Evolutionary conservation across 257 asterid species (phyloP), one percentile per base, ranked within the genome.

Genomic region (Thymus quinquecostatus): DNA sequence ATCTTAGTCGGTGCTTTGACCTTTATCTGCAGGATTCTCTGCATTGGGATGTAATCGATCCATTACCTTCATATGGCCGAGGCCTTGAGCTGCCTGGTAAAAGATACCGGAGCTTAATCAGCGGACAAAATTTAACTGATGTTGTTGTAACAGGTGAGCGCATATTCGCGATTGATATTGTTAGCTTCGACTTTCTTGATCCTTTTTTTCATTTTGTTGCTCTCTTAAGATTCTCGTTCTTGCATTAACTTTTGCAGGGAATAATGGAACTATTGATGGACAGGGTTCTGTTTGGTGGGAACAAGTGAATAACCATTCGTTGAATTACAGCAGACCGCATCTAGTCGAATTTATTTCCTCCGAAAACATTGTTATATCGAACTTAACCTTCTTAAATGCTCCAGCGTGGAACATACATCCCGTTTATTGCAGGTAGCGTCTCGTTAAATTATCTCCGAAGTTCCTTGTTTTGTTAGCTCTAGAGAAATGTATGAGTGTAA

Each of bases 281-380:
- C 99, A 92, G 61, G 99, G 99, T 60, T 87, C 87, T 1, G 77
- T 92, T 62, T 95, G 99, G 99, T 95, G 99, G 99, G 92, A 95
- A 59, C 80, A 70, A 73, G 51, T 81, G 47, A 80, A 66, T 51
- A 32, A 78, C 40, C 89, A 82, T 80, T 73, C 92, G 56, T 83
- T 95, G 60, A 92, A 95, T 78, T 85, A 92, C 82, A 95, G 97
- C 56, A 82, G 98, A 60, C 99, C 99, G 0, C 96, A 90, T 80
- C 80, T 92, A 33, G 90, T 95, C 27, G 99, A 95, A 74, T 75
- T 95, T 71, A 61, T 87, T 50, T 54, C 79, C 80, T 90, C 97
- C 2, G 84, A 65, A 44, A 76, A 86, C 79, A 80, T 95, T 76
- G 96, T 87, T 44, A 80, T 95, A 68, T 92, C 97, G 32, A 95